Evolutionary conservation across 768 basidiomycete species (phyloP).

Genomic region (Filobasidium wieringae): DNA sequence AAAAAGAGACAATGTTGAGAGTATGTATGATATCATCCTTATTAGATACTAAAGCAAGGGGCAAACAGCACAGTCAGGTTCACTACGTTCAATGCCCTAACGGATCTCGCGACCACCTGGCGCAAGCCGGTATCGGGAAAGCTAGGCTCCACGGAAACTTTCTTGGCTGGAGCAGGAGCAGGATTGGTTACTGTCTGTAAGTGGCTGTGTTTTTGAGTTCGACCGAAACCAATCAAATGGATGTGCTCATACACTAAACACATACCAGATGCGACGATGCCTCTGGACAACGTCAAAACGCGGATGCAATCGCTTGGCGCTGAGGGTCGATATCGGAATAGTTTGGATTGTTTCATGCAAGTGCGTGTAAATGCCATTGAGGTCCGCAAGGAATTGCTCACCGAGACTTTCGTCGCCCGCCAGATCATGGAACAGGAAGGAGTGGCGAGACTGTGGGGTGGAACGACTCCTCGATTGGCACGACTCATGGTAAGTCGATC

Average conservation of each 20-base stretch:
- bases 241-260: not conserved
- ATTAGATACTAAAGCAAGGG: conserved; percentile 90
- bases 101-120: conserved; percentile 78
- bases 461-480: conserved; percentile 78
- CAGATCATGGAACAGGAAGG: conserved; percentile 91
- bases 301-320: conserved; percentile 92
- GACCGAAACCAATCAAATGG: not conserved
- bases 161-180: conserved; percentile 84
- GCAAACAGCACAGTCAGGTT: conserved; percentile 95
- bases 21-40: not conserved
- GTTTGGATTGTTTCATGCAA: conserved; percentile 93
- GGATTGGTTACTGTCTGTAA: conserved; percentile 90
- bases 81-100: conserved; percentile 85
- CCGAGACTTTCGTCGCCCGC: too few species aligned
- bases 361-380: too few species aligned
- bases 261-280: conserved; percentile 46
- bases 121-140: too few species aligned
- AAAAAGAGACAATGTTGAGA: not conserved
- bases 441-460: conserved; percentile 84
- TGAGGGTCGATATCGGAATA: conserved; percentile 70
- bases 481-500: conserved; percentile 50
- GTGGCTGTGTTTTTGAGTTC: conserved; percentile 51
- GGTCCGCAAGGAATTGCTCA: too few species aligned
- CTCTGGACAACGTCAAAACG: conserved; percentile 60
- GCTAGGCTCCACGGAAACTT: too few species aligned